Evolutionary conservation across 177 flowering plant species (phyloP).

Genomic region (Telopea speciosissima): DNA sequence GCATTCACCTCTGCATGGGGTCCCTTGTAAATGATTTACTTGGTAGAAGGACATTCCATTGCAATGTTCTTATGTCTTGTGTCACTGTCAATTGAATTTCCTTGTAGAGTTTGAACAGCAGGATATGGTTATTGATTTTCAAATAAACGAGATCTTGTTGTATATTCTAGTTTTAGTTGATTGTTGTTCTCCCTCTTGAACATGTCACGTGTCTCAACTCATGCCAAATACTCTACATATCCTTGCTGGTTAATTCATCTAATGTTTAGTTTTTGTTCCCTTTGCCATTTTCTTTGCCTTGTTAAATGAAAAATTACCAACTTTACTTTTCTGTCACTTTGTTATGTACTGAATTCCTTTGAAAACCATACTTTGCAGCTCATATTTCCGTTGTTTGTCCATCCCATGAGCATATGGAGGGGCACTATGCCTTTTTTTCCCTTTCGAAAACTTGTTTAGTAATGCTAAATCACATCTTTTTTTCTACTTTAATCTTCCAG

Average conservation of each 20-base stretch:
- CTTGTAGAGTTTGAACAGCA: too few species aligned
- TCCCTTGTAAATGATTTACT: background rate
- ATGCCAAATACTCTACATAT: background rate
- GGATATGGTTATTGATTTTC: too few species aligned
- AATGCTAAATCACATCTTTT: background rate
- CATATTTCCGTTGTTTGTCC: background rate
- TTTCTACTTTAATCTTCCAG: constrained; percentile 23
- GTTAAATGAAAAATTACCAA: background rate
- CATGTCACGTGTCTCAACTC: background rate
- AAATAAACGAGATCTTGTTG: background rate
- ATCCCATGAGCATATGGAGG: background rate
- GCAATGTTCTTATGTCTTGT: background rate
- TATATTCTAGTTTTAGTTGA: background rate
- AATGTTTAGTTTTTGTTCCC: background rate
- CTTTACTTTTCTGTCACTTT: too few species aligned
- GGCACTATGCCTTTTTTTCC: background rate
- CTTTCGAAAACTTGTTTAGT: background rate
- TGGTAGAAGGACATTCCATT: background rate
- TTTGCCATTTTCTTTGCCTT: background rate
- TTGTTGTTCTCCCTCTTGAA: background rate
- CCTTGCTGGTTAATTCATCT: background rate
- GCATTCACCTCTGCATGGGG: background rate
- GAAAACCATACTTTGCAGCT: too few species aligned
- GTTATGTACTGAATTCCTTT: too few species aligned
- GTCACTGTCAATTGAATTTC: background rate